phyloP scores from a whole-genome alignment of 1,284 basidiomycete species.

The Ceratobasidium sp. region DNA sequence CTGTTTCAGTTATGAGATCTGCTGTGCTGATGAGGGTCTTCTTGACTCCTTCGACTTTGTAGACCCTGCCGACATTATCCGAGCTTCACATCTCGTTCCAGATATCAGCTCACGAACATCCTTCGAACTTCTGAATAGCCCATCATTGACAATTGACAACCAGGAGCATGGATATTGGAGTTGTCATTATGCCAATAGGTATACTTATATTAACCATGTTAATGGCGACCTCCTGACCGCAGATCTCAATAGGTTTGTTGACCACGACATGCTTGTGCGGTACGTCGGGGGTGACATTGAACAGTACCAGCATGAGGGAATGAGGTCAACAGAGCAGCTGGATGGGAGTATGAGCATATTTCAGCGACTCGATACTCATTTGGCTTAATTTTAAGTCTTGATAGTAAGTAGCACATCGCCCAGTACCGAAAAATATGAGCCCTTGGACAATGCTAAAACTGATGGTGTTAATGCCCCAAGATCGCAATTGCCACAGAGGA shows the following conservation, averaged over 20 bases:
- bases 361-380: too few relatives aligned
- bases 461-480: too few relatives aligned
- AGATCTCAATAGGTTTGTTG: slow-evolving; percentile 51
- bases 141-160: not conserved
- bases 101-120: not conserved
- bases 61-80: slow-evolving; percentile 13
- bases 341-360: too few relatives aligned
- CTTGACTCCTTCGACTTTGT: slow-evolving; percentile 45
- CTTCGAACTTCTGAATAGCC: not conserved
- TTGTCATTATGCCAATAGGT: slow-evolving; percentile 52
- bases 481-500: too few relatives aligned
- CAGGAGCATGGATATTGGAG: slow-evolving; percentile 45
- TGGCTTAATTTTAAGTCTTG: too few relatives aligned
- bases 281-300: slow-evolving; percentile 53
- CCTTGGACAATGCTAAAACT: too few relatives aligned
- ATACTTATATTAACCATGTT: too few relatives aligned
- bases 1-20: not conserved
- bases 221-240: too few relatives aligned
- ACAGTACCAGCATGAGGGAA: slow-evolving; percentile 45
- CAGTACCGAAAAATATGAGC: too few relatives aligned
- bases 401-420: too few relatives aligned
- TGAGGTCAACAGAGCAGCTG: too few relatives aligned
- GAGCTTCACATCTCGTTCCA: slow-evolving; percentile 21
- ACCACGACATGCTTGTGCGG: slow-evolving; percentile 55
- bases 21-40: not conserved